A percentile compares a stretch with the other conserved stretches of the same genome.
Conservation (phyloP, 208 protist species). For the Trypanosoma platydactyli region DNA sequence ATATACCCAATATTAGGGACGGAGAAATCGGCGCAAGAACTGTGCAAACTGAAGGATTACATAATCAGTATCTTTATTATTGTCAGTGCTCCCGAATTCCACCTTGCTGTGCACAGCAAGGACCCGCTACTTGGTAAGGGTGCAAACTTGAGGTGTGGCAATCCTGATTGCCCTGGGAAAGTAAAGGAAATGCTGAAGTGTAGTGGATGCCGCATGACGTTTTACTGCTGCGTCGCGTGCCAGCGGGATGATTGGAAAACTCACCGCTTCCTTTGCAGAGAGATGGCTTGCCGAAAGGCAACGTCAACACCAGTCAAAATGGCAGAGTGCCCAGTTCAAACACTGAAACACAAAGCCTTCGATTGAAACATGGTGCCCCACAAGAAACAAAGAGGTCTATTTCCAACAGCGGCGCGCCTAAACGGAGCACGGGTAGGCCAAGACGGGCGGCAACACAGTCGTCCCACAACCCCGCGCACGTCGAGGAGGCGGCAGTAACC, state of each 20-base stretch:
- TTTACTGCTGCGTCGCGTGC: conserved; percentile 77
- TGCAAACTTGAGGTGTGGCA: conserved; percentile 61
- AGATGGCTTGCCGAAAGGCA: conserved; percentile 58
- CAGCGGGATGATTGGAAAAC: conserved; percentile 79
- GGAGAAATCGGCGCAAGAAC: conserved; percentile 40
- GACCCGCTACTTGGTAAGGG: conserved; percentile 63
- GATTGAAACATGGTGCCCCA: background rate
- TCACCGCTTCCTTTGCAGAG: conserved; percentile 70
- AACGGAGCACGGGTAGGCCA: no score
- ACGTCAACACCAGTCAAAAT: conserved; percentile 30
- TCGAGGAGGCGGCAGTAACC: no score
- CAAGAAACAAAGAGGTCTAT: background rate
- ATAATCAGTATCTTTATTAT: conserved; percentile 45
- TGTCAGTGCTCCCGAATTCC: conserved; percentile 55
- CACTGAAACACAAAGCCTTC: conserved; percentile 32
- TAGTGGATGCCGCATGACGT: conserved; percentile 75
- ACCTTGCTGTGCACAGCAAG: conserved; percentile 71
- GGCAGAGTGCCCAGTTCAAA: conserved; percentile 27
- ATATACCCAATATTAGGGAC: conserved; percentile 39
- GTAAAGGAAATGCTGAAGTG: conserved; percentile 75
- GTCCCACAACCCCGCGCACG: no score
- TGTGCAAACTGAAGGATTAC: conserved; percentile 53
- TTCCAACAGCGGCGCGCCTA: no score
- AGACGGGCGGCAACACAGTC: no score
- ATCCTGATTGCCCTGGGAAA: conserved; percentile 51